phyloP scores from a whole-genome alignment of 768 basidiomycete genomes.

The Cantharellus anzutake region DNA sequence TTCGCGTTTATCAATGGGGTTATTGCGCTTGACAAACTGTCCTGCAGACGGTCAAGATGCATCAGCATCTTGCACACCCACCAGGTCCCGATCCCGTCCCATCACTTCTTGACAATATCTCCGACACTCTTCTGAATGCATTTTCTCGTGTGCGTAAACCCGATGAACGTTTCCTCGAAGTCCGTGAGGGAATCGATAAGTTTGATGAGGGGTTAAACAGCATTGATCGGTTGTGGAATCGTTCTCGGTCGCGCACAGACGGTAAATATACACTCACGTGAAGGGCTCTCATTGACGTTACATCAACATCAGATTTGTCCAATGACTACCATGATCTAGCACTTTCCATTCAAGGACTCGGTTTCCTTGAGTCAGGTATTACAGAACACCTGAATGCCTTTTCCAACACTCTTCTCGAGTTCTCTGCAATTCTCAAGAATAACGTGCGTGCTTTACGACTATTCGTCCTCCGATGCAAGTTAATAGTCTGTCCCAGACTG shows the following conservation, averaged over 20 bases:
- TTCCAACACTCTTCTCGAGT: conserved; percentile 88
- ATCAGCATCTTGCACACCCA: conserved; percentile 85
- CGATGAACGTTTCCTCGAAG: conserved; percentile 82
- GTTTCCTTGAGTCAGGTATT: conserved; percentile 95
- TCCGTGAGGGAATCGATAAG: conserved; percentile 85
- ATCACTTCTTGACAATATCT: conserved; percentile 83
- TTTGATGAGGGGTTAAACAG: conserved; percentile 84
- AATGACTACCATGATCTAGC: conserved; percentile 96
- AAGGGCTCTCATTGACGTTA: not conserved
- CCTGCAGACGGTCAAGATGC: conserved; percentile 82
- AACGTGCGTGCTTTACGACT: conserved; percentile 28
- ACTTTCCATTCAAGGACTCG: conserved; percentile 87
- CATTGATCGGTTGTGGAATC: conserved; percentile 64
- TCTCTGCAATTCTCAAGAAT: conserved; percentile 76
- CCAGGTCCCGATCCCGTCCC: conserved; percentile 62
- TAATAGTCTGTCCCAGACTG: conserved; percentile 33
- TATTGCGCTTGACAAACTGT: not conserved
- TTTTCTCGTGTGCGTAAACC: conserved; percentile 93
- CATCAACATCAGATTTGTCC: conserved; percentile 63
- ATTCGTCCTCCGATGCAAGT: not conserved
- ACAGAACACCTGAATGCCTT: conserved; percentile 96
- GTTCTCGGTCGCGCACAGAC: conserved; percentile 62
- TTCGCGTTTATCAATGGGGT: not conserved
- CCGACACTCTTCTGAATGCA: conserved; percentile 89
- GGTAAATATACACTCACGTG: conserved; percentile 29